Base-by-base conservation (phyloP, 1,139 yeast genomes). In the Kurtzmaniella natalensis region DNA sequence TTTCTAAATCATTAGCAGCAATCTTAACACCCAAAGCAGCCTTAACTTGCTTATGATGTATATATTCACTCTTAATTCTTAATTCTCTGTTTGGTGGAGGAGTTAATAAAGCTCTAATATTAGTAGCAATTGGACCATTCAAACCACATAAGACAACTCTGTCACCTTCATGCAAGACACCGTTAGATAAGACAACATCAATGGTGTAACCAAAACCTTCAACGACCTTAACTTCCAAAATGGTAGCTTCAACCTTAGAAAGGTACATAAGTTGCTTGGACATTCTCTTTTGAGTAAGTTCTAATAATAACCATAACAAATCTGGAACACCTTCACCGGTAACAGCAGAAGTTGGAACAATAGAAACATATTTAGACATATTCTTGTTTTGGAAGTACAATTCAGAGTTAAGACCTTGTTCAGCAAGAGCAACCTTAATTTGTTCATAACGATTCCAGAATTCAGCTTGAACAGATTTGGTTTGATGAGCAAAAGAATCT, bases 271-370 rank as follows among this genome's bases (percentile, higher is more conserved):
- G 81, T 72, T 92, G 96, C 63, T 89, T 89, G 41, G 96, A 85
- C 99, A 94, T 94, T 72, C 98, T 83, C 79, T 87, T 84, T 67
- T 94, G 97, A 17, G 98, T 92, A 53, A 94, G 76, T 61, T 92
- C 97, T 50, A 94, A 76, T 56, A 94, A 73, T 60, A 94, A 76
- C 92, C 96, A 89, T 56, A 94, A 78, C 66, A 94, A 75, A 77
- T 94, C 99, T 31, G 99, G 98, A 49, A 94, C 94, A 82, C 99
- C 99, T 66, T 94, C 99, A 61, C 98, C 99, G 19, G 97, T 89
- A 32, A 89, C 94, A 38, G 99, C 98, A 41, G 97, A 89, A 10
- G 98, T 92, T 48, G 99, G 98, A 36, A 94, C 96, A 51, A 94
- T 82, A 25, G 97, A 88, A 39, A 94, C 98, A 53, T 82, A 86